phyloP scores from a whole-genome alignment of 345 rosid genomes.

The Viola odorata region DNA sequence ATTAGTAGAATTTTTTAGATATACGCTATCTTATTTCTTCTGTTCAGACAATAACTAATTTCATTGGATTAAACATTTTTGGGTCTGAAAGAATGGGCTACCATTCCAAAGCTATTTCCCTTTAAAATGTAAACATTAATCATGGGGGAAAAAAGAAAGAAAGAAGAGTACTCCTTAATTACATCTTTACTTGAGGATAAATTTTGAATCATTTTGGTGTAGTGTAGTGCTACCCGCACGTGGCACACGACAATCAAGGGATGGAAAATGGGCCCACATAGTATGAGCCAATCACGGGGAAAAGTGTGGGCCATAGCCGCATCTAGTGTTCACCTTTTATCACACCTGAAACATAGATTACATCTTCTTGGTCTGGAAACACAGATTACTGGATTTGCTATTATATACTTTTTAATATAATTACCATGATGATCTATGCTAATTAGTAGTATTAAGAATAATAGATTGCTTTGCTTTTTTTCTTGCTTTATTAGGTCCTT shows the following conservation, averaged over 20 bases:
- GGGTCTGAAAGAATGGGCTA: too few species aligned
- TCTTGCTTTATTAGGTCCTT: constrained; percentile 10
- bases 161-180: too few species aligned
- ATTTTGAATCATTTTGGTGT: background rate
- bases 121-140: too few species aligned
- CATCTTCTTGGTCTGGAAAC: background rate
- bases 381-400: constrained; percentile 6
- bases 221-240: constrained; percentile 26
- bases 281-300: constrained; percentile 32
- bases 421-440: constrained; percentile 23
- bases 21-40: too few species aligned
- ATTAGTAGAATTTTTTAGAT: too few species aligned
- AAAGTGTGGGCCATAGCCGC: constrained; percentile 9
- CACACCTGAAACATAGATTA: constrained; percentile 9
- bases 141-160: too few species aligned
- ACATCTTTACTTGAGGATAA: background rate
- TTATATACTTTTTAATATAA: constrained; percentile 2
- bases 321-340: constrained; percentile 3
- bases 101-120: too few species aligned
- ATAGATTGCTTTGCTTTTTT: constrained; percentile 5
- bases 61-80: too few species aligned
- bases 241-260: constrained; percentile 12
- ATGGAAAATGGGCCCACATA: background rate
- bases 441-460: background rate
- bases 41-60: too few species aligned